Evolutionary conservation across 225 moss, liverwort and hornwort genomes (phyloP).

Genomic region (Antitrichia curtipendula): DNA sequence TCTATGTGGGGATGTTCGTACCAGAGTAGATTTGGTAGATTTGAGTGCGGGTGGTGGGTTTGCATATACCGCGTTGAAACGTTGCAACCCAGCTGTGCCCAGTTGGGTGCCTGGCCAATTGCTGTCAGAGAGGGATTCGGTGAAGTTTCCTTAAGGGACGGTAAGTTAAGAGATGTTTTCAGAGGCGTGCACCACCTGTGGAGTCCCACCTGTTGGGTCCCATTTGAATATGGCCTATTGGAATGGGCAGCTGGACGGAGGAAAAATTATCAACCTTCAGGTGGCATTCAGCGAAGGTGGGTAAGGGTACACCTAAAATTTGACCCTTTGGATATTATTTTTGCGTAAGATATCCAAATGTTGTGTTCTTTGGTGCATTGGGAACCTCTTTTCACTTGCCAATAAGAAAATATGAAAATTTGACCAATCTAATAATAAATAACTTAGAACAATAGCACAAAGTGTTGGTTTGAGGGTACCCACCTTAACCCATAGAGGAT

Average conservation of each 20-base stretch:
- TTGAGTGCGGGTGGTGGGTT: not conserved
- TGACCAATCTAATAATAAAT: not conserved
- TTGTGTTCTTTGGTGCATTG: not conserved
- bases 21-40: not conserved
- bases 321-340: too few species aligned
- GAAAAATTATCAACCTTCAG: not conserved
- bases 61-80: not conserved
- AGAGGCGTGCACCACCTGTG: not conserved
- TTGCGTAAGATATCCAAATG: too few species aligned
- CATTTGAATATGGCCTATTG: not conserved
- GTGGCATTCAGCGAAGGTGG: not conserved
- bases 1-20: rapidly evolving
- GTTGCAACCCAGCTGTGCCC: not conserved
- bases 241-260: not conserved
- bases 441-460: too few species aligned
- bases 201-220: not conserved
- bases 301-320: too few species aligned
- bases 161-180: not conserved
- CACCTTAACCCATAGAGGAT: too few species aligned
- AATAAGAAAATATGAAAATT: not conserved
- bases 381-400: not conserved
- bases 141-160: not conserved
- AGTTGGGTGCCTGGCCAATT: not conserved
- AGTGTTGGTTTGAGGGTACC: too few species aligned
- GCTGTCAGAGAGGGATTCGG: not conserved